A percentile compares a stretch with the other conserved stretches of the same genome.
phyloP scores from a whole-genome alignment of 139 green algal species.

The Micractinium conductrix region DNA sequence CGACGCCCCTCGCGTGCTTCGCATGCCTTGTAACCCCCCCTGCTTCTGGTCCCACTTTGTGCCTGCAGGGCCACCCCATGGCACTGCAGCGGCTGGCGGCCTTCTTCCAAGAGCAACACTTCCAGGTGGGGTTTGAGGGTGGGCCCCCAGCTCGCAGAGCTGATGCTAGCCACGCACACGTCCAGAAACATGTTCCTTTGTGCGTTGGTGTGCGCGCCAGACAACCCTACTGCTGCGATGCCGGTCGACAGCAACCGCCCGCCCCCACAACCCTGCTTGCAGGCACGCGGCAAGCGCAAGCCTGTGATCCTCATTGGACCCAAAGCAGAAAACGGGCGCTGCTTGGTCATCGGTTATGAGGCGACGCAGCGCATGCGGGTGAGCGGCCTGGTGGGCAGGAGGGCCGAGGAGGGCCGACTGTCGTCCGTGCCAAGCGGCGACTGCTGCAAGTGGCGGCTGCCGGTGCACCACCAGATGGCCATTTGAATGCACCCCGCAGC shows the following conservation, averaged over 20 bases:
- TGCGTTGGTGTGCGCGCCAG: no score
- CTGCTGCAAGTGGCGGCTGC: no score
- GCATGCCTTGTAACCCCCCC: not conserved
- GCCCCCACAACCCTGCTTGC: not conserved
- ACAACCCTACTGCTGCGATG: not conserved
- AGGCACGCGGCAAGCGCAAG: conserved; percentile 35
- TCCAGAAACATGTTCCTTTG: no score
- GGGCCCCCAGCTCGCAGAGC: no score
- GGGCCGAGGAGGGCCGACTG: not conserved
- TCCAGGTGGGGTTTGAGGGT: conserved; percentile 30
- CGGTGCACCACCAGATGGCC: no score
- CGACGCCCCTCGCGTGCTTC: no score
- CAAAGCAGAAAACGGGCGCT: conserved; percentile 12
- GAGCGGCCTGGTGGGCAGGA: not conserved
- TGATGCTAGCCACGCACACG: no score
- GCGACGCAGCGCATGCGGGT: conserved; percentile 35
- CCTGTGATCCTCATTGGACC: conserved; percentile 48
- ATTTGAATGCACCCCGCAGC: no score
- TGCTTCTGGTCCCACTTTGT: not conserved
- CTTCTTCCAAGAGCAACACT: conserved; percentile 62
- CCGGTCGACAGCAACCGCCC: not conserved
- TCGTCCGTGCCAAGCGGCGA: no score
- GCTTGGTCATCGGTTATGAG: conserved; percentile 50
- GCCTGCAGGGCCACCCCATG: conserved; percentile 52
- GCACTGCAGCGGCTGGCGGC: conserved; percentile 57